Evolutionary conservation across 2,329 filamentous ascomycete species (phyloP).

Genomic region (Pseudogymnoascus sp.): DNA sequence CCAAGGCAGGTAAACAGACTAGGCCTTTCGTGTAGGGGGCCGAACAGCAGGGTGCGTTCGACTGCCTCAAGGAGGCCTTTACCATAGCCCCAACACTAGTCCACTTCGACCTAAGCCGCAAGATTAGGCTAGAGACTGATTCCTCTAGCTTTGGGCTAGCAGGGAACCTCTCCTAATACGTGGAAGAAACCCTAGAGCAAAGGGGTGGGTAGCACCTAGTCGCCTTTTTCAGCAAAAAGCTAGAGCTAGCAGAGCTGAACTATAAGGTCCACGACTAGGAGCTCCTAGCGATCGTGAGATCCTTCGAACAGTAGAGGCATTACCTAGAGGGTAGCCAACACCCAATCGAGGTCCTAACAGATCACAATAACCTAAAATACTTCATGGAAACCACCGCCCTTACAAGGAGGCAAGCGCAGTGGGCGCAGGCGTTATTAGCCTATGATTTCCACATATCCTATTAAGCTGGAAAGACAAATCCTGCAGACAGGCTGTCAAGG

Average conservation of each 20-base stretch:
- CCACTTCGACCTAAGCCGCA: background rate
- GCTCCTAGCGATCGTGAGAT: slow-evolving; percentile 25
- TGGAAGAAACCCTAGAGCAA: background rate
- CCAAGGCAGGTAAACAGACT: background rate
- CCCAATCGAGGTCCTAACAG: background rate
- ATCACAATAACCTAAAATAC: slow-evolving; percentile 10
- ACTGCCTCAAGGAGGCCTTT: background rate
- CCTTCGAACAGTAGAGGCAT: slow-evolving; percentile 11
- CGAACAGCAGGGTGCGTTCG: background rate
- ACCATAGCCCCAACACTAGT: background rate
- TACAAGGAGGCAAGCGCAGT: background rate
- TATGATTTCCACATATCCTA: background rate
- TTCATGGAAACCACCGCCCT: background rate
- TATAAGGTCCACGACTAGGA: slow-evolving; percentile 30
- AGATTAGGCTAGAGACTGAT: background rate
- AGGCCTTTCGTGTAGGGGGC: background rate
- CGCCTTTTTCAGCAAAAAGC: slow-evolving; percentile 23
- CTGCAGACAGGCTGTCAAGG: background rate
- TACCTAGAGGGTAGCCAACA: background rate
- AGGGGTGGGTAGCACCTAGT: slow-evolving; percentile 14
- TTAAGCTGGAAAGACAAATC: background rate
- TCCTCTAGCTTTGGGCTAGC: background rate
- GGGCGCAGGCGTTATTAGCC: background rate
- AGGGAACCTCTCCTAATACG: background rate
- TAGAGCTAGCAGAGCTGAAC: slow-evolving; percentile 23